Evolutionary conservation across 2,329 filamentous ascomycete species (phyloP).

Genomic region (Zasmidium cellare): DNA sequence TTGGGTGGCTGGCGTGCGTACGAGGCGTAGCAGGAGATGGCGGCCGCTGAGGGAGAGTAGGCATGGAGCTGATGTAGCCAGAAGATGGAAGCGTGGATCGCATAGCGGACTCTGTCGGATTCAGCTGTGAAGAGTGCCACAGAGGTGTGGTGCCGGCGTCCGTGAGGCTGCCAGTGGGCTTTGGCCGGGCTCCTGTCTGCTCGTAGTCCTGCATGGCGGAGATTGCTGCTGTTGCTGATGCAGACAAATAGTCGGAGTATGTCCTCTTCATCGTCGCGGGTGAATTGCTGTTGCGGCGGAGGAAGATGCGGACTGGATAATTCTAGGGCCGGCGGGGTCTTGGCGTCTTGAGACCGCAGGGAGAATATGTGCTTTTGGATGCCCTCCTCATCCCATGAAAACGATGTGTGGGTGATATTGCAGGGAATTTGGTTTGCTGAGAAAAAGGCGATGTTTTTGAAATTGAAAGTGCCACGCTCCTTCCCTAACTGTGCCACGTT

Average conservation of each 20-base stretch:
- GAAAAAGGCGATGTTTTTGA: no score
- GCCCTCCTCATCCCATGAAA: no score
- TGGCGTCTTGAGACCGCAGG: no score
- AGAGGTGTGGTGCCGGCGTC: background rate
- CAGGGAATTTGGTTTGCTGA: no score
- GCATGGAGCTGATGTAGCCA: background rate
- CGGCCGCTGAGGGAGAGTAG: background rate
- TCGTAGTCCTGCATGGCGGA: background rate
- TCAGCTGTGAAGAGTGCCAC: constrained; percentile 4
- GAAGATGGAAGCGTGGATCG: constrained; percentile 1
- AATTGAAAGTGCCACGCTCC: no score
- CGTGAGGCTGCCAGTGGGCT: background rate
- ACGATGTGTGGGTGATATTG: no score
- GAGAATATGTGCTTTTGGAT: no score
- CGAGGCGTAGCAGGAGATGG: background rate
- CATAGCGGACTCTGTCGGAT: constrained; percentile 1
- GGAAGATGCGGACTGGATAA: background rate
- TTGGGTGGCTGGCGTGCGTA: background rate
- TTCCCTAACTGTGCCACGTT: no score
- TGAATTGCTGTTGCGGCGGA: background rate
- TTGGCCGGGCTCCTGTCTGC: background rate
- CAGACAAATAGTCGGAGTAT: background rate
- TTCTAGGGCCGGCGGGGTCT: no score
- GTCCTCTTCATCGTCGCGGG: no score
- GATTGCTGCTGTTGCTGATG: background rate